Percentiles rank a stretch among this genome's conserved stretches.
These are phyloP conservation scores for Saccharomycopsis crataegensis DNA, from an alignment of 1,139 yeast species.

Conservation along the genomic window DNA sequence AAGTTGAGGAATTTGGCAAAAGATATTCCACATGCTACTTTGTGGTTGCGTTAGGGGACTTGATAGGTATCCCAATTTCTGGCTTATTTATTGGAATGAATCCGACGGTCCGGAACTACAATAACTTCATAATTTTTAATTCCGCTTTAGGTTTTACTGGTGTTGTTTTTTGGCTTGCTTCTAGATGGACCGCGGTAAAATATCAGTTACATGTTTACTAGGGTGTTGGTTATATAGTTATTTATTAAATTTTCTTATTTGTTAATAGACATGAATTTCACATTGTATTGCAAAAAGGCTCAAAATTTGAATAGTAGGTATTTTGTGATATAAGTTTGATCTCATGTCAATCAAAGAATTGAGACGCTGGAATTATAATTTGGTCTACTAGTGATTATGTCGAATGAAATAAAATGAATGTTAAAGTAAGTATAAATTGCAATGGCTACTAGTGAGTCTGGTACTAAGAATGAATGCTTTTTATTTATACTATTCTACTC, in stretches of 20 bases:
- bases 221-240: not conserved
- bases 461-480: too few relatives aligned
- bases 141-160: slow-evolving; percentile 8
- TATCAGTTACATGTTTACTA: slow-evolving; percentile 9
- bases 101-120: slow-evolving; percentile 14
- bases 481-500: too few relatives aligned
- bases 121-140: slow-evolving; percentile 13
- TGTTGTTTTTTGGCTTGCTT: slow-evolving; percentile 5
- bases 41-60: slow-evolving; percentile 50
- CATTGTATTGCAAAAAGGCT: too few relatives aligned
- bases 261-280: not conserved
- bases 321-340: too few relatives aligned
- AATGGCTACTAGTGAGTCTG: too few relatives aligned
- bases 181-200: slow-evolving; percentile 14
- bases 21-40: slow-evolving; percentile 65
- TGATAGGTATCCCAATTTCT: slow-evolving; percentile 43
- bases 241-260: too few relatives aligned
- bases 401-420: too few relatives aligned
- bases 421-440: too few relatives aligned
- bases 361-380: too few relatives aligned
- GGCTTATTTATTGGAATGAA: slow-evolving; percentile 38
- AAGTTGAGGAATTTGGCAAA: slow-evolving; percentile 58
- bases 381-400: too few relatives aligned
- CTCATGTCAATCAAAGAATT: too few relatives aligned
- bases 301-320: too few relatives aligned